Evolutionary conservation across 495 filamentous ascomycete genomes (phyloP).

Genomic region (Sporormia fimetaria): DNA sequence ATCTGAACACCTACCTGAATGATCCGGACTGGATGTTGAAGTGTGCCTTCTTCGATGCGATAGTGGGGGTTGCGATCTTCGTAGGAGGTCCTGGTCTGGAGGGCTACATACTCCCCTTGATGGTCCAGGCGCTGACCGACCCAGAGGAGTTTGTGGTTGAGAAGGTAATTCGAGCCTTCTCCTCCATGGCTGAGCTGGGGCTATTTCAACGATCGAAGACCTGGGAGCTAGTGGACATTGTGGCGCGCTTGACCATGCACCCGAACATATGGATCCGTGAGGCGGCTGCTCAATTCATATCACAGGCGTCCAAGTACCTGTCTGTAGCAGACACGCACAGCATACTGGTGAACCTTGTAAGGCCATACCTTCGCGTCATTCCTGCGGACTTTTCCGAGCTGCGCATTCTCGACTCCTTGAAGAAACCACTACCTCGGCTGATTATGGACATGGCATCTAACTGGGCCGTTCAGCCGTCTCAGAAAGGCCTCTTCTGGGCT

Average conservation of each 20-base stretch:
- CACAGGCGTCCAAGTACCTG: conserved; percentile 63
- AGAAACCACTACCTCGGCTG: conserved; percentile 64
- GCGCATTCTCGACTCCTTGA: conserved; percentile 68
- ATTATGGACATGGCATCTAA: conserved; percentile 75
- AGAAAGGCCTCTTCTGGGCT: conserved; percentile 80
- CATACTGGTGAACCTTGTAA: conserved; percentile 65
- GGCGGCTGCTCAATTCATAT: conserved; percentile 71
- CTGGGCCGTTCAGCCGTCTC: conserved; percentile 67
- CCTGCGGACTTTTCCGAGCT: conserved; percentile 53
- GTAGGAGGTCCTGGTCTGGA: conserved; percentile 79
- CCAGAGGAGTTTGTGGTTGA: conserved; percentile 93
- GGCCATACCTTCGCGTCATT: conserved; percentile 67
- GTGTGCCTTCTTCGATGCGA: conserved; percentile 91
- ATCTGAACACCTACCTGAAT: conserved; percentile 96
- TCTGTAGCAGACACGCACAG: conserved; percentile 72
- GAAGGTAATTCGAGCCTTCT: conserved; percentile 75
- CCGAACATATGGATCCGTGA: conserved; percentile 93
- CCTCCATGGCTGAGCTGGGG: conserved; percentile 79
- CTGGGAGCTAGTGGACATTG: conserved; percentile 75
- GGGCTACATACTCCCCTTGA: conserved; percentile 90
- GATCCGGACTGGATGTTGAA: conserved; percentile 94
- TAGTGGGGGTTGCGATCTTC: conserved; percentile 85
- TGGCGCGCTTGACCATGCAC: conserved; percentile 77
- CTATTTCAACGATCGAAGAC: conserved; percentile 72
- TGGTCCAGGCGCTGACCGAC: conserved; percentile 94